Percentiles rank a stretch among this genome's conserved stretches.
Conservation (phyloP, 2,329 filamentous ascomycete genomes). For the Zymoseptoria ardabiliae region DNA sequence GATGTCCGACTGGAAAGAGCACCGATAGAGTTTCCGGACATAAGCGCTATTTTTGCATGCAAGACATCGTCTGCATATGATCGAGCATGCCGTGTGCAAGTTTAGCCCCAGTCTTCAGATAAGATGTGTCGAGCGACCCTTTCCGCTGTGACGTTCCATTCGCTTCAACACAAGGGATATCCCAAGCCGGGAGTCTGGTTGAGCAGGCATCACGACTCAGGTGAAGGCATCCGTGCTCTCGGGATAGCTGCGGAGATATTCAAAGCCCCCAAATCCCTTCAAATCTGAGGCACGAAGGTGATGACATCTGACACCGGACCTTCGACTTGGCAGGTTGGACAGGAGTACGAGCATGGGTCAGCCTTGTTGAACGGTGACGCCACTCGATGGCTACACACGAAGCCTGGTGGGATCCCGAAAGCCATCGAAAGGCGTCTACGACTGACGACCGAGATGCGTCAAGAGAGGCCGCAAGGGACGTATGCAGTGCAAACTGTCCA, state of each 20-base stretch:
- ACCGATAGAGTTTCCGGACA: too few species aligned
- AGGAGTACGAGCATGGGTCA: not conserved
- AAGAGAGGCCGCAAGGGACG: too few species aligned
- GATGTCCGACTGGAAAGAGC: too few species aligned
- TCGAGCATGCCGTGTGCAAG: too few species aligned
- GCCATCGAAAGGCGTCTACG: too few species aligned
- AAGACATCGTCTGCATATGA: too few species aligned
- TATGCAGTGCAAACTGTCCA: too few species aligned
- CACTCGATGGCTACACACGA: not conserved
- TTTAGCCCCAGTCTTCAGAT: not conserved
- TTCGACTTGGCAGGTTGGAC: not conserved
- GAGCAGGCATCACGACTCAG: not conserved
- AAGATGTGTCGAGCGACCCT: constrained; percentile 4
- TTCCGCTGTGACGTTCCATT: not conserved
- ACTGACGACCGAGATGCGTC: too few species aligned
- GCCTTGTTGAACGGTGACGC: not conserved
- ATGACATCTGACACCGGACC: not conserved
- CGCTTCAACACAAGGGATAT: not conserved
- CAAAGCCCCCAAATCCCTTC: not conserved
- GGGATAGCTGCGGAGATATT: not conserved
- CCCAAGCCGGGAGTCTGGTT: not conserved
- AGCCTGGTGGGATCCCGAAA: too few species aligned
- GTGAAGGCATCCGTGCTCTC: not conserved
- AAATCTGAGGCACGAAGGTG: not conserved
- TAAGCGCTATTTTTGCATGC: too few species aligned